A percentile compares a stretch with the other conserved stretches of the same genome.
Conservation (phyloP, 495 filamentous ascomycete genomes). For the Thermochaetoides thermophila region DNA sequence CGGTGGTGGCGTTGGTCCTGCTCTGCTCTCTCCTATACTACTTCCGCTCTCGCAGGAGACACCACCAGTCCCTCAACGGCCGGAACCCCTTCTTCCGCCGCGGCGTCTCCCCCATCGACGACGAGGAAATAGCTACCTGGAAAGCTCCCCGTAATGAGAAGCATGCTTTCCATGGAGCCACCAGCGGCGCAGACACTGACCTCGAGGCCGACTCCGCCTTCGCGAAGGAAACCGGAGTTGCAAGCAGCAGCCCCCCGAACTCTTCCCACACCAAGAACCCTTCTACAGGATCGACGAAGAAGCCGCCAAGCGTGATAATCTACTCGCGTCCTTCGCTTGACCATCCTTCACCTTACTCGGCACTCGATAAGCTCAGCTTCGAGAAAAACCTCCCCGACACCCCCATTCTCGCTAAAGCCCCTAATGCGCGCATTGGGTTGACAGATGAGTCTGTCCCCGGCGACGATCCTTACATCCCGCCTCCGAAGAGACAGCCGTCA, state of each 20-base stretch:
- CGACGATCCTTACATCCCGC: slow-evolving; percentile 29
- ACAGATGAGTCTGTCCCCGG: slow-evolving; percentile 35
- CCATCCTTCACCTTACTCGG: slow-evolving; percentile 6
- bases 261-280: slow-evolving; percentile 21
- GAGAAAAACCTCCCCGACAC: slow-evolving; percentile 26
- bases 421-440: slow-evolving; percentile 32
- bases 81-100: slow-evolving; percentile 25
- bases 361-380: slow-evolving; percentile 19
- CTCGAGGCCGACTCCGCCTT: slow-evolving; percentile 9
- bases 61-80: too few species aligned
- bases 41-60: too few species aligned
- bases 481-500: slow-evolving; percentile 25
- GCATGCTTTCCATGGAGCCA: slow-evolving; percentile 1
- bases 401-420: slow-evolving; percentile 31
- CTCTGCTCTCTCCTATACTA: too few species aligned
- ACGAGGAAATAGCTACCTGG: slow-evolving; percentile 39
- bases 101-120: slow-evolving; percentile 34
- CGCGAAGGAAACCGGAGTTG: slow-evolving; percentile 11
- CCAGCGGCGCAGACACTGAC: slow-evolving; percentile 7
- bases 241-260: too few species aligned
- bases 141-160: slow-evolving; percentile 21
- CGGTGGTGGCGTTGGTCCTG: slow-evolving; percentile 21
- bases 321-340: slow-evolving; percentile 26
- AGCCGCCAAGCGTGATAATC: slow-evolving; percentile 31
- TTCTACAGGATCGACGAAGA: slow-evolving; percentile 25